Evolutionary conservation across 345 rosid genomes (phyloP).

Genomic region (Moringa oleifera): DNA sequence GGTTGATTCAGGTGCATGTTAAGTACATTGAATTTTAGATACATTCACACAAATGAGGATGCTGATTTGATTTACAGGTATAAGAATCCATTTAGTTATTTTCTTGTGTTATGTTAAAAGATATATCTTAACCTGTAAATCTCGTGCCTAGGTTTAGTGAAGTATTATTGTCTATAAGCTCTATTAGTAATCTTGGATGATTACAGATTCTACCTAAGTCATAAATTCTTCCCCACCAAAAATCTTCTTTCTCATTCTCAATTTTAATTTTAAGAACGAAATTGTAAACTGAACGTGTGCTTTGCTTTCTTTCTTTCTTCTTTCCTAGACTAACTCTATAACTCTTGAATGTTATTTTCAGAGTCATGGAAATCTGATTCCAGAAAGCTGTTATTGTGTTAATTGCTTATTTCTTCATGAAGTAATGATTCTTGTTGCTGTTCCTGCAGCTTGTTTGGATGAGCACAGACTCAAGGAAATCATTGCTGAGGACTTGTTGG

Average conservation of each 20-base stretch:
- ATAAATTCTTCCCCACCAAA: no score
- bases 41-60: no score
- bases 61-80: no score
- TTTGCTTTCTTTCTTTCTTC: no score
- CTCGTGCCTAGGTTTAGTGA: not conserved
- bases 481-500: slow-evolving; percentile 33
- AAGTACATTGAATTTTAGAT: no score
- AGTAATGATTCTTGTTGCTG: not conserved
- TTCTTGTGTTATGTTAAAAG: no score
- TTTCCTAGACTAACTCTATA: not conserved
- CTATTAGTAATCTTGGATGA: not conserved
- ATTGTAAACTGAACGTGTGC: not conserved
- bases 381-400: no score
- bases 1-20: no score
- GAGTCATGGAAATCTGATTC: not conserved
- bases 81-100: no score
- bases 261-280: no score
- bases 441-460: slow-evolving; percentile 29
- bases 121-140: no score
- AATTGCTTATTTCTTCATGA: not conserved
- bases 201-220: not conserved
- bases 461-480: slow-evolving; percentile 33
- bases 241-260: no score
- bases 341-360: not conserved
- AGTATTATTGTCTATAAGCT: not conserved